Evolutionary conservation across 2,329 filamentous ascomycete genomes (phyloP).

Genomic region (Cordyceps militaris): DNA sequence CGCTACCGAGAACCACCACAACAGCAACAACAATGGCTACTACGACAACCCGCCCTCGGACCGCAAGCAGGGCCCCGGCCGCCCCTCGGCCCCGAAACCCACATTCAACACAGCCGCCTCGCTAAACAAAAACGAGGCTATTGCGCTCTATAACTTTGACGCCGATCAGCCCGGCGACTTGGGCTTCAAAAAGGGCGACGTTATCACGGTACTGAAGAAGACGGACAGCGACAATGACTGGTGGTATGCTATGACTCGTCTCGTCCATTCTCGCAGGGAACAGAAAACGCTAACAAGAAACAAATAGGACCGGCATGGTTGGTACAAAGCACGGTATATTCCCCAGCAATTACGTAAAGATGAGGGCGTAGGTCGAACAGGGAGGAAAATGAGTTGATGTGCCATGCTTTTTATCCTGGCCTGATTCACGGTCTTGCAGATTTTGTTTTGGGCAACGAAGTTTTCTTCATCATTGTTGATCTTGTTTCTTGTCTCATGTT

Average conservation of each 20-base stretch:
- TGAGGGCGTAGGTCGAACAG: constrained; percentile 27
- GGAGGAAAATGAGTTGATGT: background rate
- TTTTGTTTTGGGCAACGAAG: background rate
- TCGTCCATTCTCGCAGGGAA: no score
- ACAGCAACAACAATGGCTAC: constrained; percentile 46
- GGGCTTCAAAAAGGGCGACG: constrained; percentile 93
- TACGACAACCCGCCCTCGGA: constrained; percentile 37
- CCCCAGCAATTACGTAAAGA: constrained; percentile 51
- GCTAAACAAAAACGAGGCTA: constrained; percentile 68
- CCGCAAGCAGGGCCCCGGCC: constrained; percentile 54
- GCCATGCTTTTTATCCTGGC: background rate
- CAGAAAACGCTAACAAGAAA: constrained; percentile 9
- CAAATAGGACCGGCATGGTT: constrained; percentile 72
- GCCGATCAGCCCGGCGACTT: constrained; percentile 88
- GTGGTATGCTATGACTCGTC: constrained; percentile 53
- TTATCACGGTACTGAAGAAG: constrained; percentile 91
- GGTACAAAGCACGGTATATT: constrained; percentile 47
- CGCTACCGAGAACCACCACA: constrained; percentile 31
- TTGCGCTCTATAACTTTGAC: constrained; percentile 91
- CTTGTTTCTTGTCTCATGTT: background rate
- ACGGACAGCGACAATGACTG: constrained; percentile 93
- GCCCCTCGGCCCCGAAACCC: constrained; percentile 85
- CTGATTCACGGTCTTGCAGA: background rate
- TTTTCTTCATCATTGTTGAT: background rate
- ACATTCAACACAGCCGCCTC: constrained; percentile 58